These are phyloP conservation scores for Pinguiococcus pyrenoidosus DNA, from an alignment of 108 stramenopile species.

Conservation along the genomic window DNA sequence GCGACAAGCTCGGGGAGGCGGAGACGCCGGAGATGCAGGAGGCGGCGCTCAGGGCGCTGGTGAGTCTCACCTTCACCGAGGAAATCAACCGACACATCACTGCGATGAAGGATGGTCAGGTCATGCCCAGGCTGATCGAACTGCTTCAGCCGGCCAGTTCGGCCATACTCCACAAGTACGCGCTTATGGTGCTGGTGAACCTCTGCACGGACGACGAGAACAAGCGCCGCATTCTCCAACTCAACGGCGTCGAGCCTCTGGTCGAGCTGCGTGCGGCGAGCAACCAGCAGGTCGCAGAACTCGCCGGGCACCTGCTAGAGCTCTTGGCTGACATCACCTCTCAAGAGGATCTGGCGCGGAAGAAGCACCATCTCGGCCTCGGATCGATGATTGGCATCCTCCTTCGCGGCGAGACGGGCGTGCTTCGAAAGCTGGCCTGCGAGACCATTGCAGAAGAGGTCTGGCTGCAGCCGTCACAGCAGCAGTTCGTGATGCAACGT, in stretches of 20 bases:
- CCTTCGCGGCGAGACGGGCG: slow-evolving; percentile 15
- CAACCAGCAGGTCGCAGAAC: slow-evolving; percentile 10
- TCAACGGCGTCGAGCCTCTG: slow-evolving; percentile 22
- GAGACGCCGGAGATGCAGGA: slow-evolving; percentile 13
- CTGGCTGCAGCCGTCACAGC: slow-evolving; percentile 13
- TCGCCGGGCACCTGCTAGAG: slow-evolving; percentile 18
- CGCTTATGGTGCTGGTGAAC: slow-evolving; percentile 18
- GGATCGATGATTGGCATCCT: slow-evolving; percentile 17
- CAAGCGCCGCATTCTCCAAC: slow-evolving; percentile 16
- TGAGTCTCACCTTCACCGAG: slow-evolving; percentile 29
- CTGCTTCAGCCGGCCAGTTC: neutral
- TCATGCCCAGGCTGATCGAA: slow-evolving; percentile 1
- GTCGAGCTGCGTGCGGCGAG: slow-evolving; percentile 1
- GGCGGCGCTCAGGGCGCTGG: slow-evolving; percentile 20
- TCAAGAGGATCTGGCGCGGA: slow-evolving; percentile 11
- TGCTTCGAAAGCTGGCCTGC: slow-evolving; percentile 20
- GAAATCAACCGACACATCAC: too few species aligned
- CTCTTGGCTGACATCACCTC: slow-evolving; percentile 22
- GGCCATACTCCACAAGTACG: slow-evolving; percentile 5
- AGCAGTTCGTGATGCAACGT: slow-evolving; percentile 6
- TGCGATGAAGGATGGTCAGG: slow-evolving; percentile 3
- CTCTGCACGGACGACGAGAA: slow-evolving; percentile 10
- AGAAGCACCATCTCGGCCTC: slow-evolving; percentile 11
- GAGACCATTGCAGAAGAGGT: slow-evolving; percentile 25
- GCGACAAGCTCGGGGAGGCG: slow-evolving; percentile 3